Evolutionary conservation across 2,329 filamentous ascomycete genomes (phyloP).

Genomic region (Venturia asperata): DNA sequence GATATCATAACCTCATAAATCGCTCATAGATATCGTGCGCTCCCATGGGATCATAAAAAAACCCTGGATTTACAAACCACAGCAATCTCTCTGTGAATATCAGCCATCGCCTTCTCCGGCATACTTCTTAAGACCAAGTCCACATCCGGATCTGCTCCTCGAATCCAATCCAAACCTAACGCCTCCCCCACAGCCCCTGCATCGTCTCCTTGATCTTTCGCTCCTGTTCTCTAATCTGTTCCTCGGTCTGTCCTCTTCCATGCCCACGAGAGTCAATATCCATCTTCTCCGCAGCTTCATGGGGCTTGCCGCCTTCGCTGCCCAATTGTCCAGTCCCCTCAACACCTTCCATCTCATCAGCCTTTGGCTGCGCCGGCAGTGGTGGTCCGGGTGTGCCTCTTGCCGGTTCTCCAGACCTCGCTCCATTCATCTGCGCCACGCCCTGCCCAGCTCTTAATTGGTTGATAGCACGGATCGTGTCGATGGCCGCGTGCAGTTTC

Average conservation of each 20-base stretch:
- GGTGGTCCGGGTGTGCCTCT: constrained; percentile 18
- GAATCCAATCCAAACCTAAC: constrained; percentile 17
- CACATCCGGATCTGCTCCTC: neutral
- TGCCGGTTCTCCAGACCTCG: constrained; percentile 48
- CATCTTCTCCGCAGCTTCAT: constrained; percentile 34
- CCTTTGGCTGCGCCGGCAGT: constrained; percentile 21
- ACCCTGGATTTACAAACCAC: neutral
- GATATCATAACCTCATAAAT: neutral
- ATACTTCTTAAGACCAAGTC: neutral
- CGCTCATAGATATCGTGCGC: neutral
- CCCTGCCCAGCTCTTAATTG: constrained; percentile 56
- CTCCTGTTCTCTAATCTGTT: constrained; percentile 55
- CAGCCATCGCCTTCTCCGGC: neutral
- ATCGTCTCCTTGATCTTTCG: constrained; percentile 52
- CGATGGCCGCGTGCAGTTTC: constrained; percentile 60
- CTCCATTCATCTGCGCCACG: constrained; percentile 51
- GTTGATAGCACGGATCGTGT: constrained; percentile 61
- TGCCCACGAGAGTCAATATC: constrained; percentile 54
- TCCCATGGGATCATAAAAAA: no score
- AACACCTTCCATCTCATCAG: constrained; percentile 26
- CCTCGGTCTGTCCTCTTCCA: constrained; percentile 54
- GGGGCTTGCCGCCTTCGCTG: neutral
- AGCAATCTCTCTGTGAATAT: neutral
- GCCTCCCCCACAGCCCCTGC: constrained; percentile 47
- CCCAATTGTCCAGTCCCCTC: constrained; percentile 22